Base-by-base conservation (phyloP, 179 eudicot genomes). In the Silene vulgaris region DNA sequence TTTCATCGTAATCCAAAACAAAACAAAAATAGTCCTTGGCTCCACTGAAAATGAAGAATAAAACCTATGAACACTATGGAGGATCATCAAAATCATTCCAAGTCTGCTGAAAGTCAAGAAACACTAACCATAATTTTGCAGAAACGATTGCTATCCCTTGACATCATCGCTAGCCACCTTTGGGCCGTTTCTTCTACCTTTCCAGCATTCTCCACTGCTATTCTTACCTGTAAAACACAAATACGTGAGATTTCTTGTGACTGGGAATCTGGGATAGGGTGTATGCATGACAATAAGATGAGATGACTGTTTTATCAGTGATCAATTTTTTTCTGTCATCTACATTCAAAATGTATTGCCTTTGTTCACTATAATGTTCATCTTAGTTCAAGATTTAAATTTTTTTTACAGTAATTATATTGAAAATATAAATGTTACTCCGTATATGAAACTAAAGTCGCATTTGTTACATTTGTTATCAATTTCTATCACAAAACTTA, bases 91-190 rank as follows among this genome's bases (percentile, higher is more conserved):
- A 13, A 26, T 17, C 3, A 19, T 28, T 4, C 12, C 2, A 74
- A 40, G 65, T 60, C 29, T 19, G 23, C 37, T 21, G 3, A 50
- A 56, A 23, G 74, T n/a, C 20, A 5, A 8, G 6, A 12, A 74
- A 72, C 75, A 82, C 90, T 73, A 30, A 92, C 99, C 97, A 95
- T 87, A 76, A 95, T 88, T 82, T 85, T 95, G 79, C 93, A 89
- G 71, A 95, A 95, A 54, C 97, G 97, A 70, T 83, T 87, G 91
- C 97, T 92, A 77, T 95, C 97, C 84, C 90, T 86, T 19, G 88
- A 43, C 97, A 95, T 95, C 65, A 81, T 87, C 71, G 89, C 80
- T 40, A 95, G 69, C 91, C 88, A 87, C 82, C 78, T 87, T 75
- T 28, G 86, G 21, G 97, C 81, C 28, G 83, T 84, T 77, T 90